phyloP scores from a whole-genome alignment of 2,329 filamentous ascomycete genomes.

The Aureobasidium sp. region DNA sequence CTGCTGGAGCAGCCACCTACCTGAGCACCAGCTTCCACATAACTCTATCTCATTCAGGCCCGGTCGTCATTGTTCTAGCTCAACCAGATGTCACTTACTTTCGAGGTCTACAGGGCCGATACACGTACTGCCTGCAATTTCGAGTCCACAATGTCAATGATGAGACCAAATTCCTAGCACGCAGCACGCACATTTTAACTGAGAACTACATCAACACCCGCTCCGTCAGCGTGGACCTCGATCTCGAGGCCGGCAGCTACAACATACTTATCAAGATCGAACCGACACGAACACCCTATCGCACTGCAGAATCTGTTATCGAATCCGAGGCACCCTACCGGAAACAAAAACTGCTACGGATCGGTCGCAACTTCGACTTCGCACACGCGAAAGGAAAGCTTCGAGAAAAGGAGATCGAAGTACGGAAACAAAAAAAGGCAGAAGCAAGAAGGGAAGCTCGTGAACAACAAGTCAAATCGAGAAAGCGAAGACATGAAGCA shows the following conservation, averaged over 20 bases:
- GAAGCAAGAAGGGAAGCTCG: conserved; percentile 25
- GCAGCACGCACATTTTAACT: conserved; percentile 27
- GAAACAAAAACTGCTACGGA: conserved; percentile 66
- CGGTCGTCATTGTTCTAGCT: conserved; percentile 52
- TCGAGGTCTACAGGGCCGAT: conserved; percentile 50
- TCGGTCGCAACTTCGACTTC: conserved; percentile 64
- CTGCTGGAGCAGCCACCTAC: conserved; percentile 51
- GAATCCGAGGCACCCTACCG: conserved; percentile 35
- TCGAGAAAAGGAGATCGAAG: conserved; percentile 39
- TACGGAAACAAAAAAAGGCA: conserved; percentile 31
- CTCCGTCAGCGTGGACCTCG: conserved; percentile 68
- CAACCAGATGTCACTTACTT: conserved; percentile 58
- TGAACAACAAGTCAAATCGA: conserved; percentile 19
- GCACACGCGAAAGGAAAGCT: conserved; percentile 60
- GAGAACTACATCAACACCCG: conserved; percentile 52
- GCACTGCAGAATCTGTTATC: not conserved
- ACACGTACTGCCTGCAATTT: conserved; percentile 52
- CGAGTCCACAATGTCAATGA: conserved; percentile 49
- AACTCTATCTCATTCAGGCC: conserved; percentile 44
- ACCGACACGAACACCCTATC: conserved; percentile 56
- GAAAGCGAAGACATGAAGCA: conserved; percentile 15
- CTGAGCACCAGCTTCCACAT: conserved; percentile 54
- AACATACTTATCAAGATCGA: conserved; percentile 68
- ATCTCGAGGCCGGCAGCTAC: conserved; percentile 66
- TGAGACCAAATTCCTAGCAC: conserved; percentile 24